Base-by-base conservation (phyloP, 805 yeast genomes). In the Pichia exigua region DNA sequence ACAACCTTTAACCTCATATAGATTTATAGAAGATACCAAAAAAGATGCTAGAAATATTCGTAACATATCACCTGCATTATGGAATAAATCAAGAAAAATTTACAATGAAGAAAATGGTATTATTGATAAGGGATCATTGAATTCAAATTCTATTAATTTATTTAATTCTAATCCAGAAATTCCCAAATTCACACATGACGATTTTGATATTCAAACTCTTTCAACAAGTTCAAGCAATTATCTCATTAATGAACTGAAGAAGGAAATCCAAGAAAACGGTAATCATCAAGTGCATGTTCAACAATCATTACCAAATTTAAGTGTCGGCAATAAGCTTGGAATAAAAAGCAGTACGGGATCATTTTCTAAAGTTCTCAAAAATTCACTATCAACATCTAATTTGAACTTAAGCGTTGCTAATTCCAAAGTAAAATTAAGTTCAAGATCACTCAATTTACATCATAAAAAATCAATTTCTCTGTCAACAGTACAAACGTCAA, bases 381-480 rank as follows among this genome's bases (percentile, higher is more conserved):
- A 24, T 9, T 47, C 50, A 1, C 43, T 47, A 12, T 48, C 51
- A 4, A 30, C 42, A 22, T 44, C 52, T 1, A 49, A 27, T 11
- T 24, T 49, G 15, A 49, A 28, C 24, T 13, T n/a, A 30, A 30
- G 12, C n/a, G 13, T 30, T 30, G 35, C 35, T 13, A 30, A 30
- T 13, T 30, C 35, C n/a, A 50, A 45, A 45, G 39, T 17, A 9
- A 49, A 24, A n/a, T 6, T 24, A 0, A 44, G 28, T 22, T 9
- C 26, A 4, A 27, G 17, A 18, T 40, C 46, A 15, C 21, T 48
- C 1, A 35, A 17, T 13, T n/a, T 15, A 22, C 27, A 15, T 4
- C 53, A 50, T 24, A 17, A 32, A 26, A 50, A 44, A 39, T 50
- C 53, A 11, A 44, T 18, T 41, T 53, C 56, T 18, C 17, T 45